Percentiles rank a stretch among this genome's conserved stretches.
Conservation (phyloP, 1,284 basidiomycete genomes). For the Moesziomyces globuligerus region DNA sequence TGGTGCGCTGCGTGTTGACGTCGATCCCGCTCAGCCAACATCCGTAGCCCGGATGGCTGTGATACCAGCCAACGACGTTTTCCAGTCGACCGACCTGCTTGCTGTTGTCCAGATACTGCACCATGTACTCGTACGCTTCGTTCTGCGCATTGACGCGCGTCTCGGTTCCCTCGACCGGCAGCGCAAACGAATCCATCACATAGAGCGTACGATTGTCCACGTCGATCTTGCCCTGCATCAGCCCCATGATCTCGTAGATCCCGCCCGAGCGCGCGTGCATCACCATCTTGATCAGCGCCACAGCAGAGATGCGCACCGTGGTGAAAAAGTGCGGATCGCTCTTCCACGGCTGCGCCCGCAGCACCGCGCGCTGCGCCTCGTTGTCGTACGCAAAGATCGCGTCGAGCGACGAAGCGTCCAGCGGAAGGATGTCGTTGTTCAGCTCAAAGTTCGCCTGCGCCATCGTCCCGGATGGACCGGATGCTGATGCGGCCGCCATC, state of each 20-base stretch:
- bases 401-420: constrained; percentile 48
- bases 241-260: constrained; percentile 97
- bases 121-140: constrained; percentile 99
- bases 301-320: constrained; percentile 90
- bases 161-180: constrained; percentile 98
- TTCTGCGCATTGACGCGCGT: constrained; percentile 95
- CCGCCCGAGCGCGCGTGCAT: constrained; percentile 98
- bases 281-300: constrained; percentile 98
- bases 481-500: constrained; percentile 9
- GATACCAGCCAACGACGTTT: constrained; percentile 97
- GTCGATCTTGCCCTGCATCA: constrained; percentile 97
- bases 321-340: constrained; percentile 93
- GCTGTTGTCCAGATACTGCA: constrained; percentile 83
- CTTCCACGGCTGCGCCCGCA: constrained; percentile 82
- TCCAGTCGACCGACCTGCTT: constrained; percentile 84
- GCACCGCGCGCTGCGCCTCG: constrained; percentile 77
- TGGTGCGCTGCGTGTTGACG: constrained; percentile 93
- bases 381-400: constrained; percentile 73
- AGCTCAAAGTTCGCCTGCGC: constrained; percentile 86
- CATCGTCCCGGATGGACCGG: constrained; percentile 64
- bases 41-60: constrained; percentile 98
- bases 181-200: constrained; percentile 88
- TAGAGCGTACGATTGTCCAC: constrained; percentile 83
- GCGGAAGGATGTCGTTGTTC: constrained; percentile 75
- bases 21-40: constrained; percentile 99